Percentiles rank a stretch among this genome's conserved stretches.
Conservation (phyloP, 805 yeast species). For the Cyberlindnera americana region DNA sequence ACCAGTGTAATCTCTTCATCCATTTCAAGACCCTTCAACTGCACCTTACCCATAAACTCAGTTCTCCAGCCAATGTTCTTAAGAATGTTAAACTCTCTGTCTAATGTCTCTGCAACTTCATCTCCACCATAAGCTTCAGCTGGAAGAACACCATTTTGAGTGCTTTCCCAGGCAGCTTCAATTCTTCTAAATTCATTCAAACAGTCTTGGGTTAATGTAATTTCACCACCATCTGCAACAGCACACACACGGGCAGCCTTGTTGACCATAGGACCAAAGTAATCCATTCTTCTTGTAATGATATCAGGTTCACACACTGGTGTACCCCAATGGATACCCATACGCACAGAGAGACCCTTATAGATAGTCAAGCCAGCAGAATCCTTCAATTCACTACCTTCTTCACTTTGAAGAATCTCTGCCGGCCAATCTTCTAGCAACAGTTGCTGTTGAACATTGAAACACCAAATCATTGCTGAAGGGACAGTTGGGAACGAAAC, state of each 20-base stretch:
- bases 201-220: conserved; percentile 81
- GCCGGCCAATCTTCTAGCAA: conserved; percentile 93
- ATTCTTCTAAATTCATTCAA: conserved; percentile 65
- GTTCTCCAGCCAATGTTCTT: conserved; percentile 67
- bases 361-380: conserved; percentile 54
- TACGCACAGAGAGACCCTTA: conserved; percentile 89
- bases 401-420: conserved; percentile 79
- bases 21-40: conserved; percentile 90
- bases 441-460: conserved; percentile 82
- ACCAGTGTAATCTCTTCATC: conserved; percentile 82
- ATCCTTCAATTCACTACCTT: conserved; percentile 79
- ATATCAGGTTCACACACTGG: conserved; percentile 96
- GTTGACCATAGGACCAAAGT: conserved; percentile 98
- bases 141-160: conserved; percentile 23
- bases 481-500: conserved; percentile 94
- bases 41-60: conserved; percentile 75
- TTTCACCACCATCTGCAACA: conserved; percentile 98
- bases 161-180: conserved; percentile 23
- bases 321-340: conserved; percentile 98
- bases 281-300: conserved; percentile 96
- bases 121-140: conserved; percentile 44
- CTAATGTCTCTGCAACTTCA: conserved; percentile 52
- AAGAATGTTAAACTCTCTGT: conserved; percentile 59
- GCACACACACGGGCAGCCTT: conserved; percentile 91
- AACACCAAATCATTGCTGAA: conserved; percentile 90